Conservation (phyloP, 1,284 basidiomycete species). For the Fomes fomentarius region DNA sequence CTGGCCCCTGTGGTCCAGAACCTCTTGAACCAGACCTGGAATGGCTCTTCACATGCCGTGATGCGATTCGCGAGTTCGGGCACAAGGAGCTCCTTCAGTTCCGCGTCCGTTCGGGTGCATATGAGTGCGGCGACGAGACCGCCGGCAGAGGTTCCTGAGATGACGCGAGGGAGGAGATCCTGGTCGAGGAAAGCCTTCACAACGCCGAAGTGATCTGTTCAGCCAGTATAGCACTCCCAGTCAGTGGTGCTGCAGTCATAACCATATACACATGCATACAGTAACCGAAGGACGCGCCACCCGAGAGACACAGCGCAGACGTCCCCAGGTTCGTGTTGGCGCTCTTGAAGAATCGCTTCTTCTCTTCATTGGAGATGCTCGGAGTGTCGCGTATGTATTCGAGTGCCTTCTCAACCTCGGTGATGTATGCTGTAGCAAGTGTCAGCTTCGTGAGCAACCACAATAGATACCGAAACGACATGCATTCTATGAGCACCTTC, state of each 20-base stretch:
- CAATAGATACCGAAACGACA: slow-evolving; percentile 20
- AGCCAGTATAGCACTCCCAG: too few relatives aligned
- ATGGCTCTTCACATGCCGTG: slow-evolving; percentile 89
- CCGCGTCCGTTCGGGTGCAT: slow-evolving; percentile 90
- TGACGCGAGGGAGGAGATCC: slow-evolving; percentile 85
- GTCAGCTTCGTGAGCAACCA: background rate
- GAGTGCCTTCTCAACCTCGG: slow-evolving; percentile 78
- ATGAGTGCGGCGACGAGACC: slow-evolving; percentile 86
- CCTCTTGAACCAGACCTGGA: slow-evolving; percentile 79
- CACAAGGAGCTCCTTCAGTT: slow-evolving; percentile 78
- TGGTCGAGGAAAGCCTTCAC: slow-evolving; percentile 92
- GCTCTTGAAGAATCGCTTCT: slow-evolving; percentile 89
- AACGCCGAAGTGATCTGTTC: slow-evolving; percentile 89
- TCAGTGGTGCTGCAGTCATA: too few relatives aligned
- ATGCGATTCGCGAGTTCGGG: slow-evolving; percentile 87
- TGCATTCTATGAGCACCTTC: slow-evolving; percentile 85
- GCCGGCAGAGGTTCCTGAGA: slow-evolving; percentile 93
- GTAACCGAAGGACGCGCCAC: slow-evolving; percentile 94
- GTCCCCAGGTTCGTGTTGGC: slow-evolving; percentile 89
- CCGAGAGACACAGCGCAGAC: slow-evolving; percentile 92
- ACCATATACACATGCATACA: slow-evolving; percentile 57
- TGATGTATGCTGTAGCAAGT: slow-evolving; percentile 65
- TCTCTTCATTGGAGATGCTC: slow-evolving; percentile 84
- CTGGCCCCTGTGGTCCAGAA: slow-evolving; percentile 89
- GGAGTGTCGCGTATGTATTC: slow-evolving; percentile 75